Evolutionary conservation across 306 rosid species (phyloP), one percentile per base, ranked within the genome.

Genomic region (Ammopiptanthus mongolicus): DNA sequence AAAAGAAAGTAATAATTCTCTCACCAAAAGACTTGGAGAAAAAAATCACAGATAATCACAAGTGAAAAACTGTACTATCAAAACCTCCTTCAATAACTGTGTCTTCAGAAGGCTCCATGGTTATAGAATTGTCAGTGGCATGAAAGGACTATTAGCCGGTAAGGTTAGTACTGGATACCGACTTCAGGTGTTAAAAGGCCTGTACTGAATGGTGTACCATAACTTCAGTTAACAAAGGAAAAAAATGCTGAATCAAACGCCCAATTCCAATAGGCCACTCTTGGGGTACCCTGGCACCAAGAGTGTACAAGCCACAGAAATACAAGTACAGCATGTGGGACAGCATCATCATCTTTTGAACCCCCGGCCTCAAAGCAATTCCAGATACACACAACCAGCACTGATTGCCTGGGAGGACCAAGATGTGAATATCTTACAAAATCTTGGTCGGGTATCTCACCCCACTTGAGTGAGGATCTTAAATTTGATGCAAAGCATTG

Each of bases 191-290:
- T 74, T 5, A 75, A 74, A 33, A 28, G 73, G 78, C 61, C 85
- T 14, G 75, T 69, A 74, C 82, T 60, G 77, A 50, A 73, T 71
- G 76, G 48, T 14, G 71, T 68, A 70, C 52, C 65, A 71, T 81
- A 25, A 71, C 87, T 79, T 77, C 29, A 22, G 69, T 66, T 41
- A 5, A 42, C 5, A 42, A 42, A 13, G 3, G 42, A 48, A 64
- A 65, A 11, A 75, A 85, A 74, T 9, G 51, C 46, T 51, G 74
- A 76, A 78, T 72, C 66, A 52, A 29, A 63, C 72, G 76, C 42
- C 80, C 76, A 67, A 78, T 87, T 73, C 72, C 65, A 41, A 65
- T 39, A 56, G 80, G 83, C 79, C 69, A 23, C 79, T 62, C 83
- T 59, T 15, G 52, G 75, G 64, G 55, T 58, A 76, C 64, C 80